Evolutionary conservation across 2,329 filamentous ascomycete species (phyloP).

Genomic region (Calonectria pteridis): DNA sequence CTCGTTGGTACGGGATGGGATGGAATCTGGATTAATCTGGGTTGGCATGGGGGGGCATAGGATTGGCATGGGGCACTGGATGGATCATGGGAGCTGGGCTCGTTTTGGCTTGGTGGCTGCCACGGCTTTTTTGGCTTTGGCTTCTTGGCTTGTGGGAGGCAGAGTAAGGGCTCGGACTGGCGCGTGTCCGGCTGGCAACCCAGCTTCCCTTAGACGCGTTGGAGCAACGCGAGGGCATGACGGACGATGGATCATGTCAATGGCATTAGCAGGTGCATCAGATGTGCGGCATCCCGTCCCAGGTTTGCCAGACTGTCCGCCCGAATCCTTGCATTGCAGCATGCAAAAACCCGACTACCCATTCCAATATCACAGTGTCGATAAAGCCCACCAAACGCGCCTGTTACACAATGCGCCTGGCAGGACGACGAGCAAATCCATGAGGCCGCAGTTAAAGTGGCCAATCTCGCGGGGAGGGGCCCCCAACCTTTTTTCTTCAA

Average conservation of each 20-base stretch:
- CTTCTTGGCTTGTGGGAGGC: slow-evolving; percentile 10
- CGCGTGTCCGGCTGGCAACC: slow-evolving; percentile 19
- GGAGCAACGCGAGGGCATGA: slow-evolving; percentile 6
- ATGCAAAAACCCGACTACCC: not conserved
- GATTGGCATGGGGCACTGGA: slow-evolving; percentile 32
- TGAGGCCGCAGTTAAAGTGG: slow-evolving; percentile 8
- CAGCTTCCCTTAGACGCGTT: slow-evolving; percentile 13
- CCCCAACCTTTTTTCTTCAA: not conserved
- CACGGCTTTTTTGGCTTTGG: slow-evolving; percentile 11
- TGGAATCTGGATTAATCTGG: slow-evolving; percentile 12
- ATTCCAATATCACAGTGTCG: not conserved
- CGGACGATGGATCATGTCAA: not conserved
- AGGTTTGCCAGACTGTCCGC: not conserved
- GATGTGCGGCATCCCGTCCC: slow-evolving; percentile 3
- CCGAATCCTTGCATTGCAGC: slow-evolving; percentile 5
- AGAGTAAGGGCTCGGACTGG: slow-evolving; percentile 31
- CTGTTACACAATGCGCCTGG: slow-evolving; percentile 8
- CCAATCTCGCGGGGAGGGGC: slow-evolving; percentile 28
- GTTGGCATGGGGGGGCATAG: slow-evolving; percentile 22
- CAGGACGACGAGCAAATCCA: slow-evolving; percentile 1
- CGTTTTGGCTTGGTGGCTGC: slow-evolving; percentile 27
- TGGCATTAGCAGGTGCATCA: slow-evolving; percentile 8
- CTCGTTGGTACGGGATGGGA: slow-evolving; percentile 37
- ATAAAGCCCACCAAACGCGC: slow-evolving; percentile 2
- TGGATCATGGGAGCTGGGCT: slow-evolving; percentile 36